Percentiles rank a stretch among this genome's conserved stretches.
Evolutionary conservation across 305 asterid species (phyloP).

Genomic region (Euphrasia arctica): DNA sequence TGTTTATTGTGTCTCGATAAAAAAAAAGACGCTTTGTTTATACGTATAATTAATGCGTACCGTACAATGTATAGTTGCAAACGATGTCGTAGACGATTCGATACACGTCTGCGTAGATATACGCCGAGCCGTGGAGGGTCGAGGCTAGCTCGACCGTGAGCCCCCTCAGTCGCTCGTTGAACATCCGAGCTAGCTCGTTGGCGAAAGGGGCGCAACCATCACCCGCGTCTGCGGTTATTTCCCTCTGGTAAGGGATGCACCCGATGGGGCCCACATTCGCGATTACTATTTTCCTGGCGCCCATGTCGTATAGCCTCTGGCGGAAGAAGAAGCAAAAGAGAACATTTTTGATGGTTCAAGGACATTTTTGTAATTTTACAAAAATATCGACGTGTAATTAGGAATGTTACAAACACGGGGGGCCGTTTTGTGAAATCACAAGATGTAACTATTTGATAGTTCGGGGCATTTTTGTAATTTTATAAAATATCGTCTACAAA

Average conservation of each 20-base stretch:
- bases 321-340: background rate
- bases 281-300: slow-evolving; percentile 48
- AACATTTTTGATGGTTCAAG: background rate
- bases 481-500: no score
- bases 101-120: slow-evolving; percentile 68
- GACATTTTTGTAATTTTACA: no score
- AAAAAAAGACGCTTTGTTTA: no score
- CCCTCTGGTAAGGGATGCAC: slow-evolving; percentile 77
- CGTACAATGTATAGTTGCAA: slow-evolving; percentile 43
- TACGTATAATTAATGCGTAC: no score
- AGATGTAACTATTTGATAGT: no score
- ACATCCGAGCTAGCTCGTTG: slow-evolving; percentile 55
- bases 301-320: slow-evolving; percentile 66
- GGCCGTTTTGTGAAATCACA: no score
- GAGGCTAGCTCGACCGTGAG: slow-evolving; percentile 41
- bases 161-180: slow-evolving; percentile 48
- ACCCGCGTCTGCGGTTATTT: slow-evolving; percentile 42
- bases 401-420: no score
- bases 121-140: slow-evolving; percentile 44
- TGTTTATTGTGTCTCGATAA: no score
- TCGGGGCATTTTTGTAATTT: no score
- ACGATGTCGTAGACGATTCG: slow-evolving; percentile 48
- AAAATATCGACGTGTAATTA: no score
- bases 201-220: slow-evolving; percentile 49
- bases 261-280: slow-evolving; percentile 83